Evolutionary conservation across 805 yeast species (phyloP).

Genomic region (Kodamaea laetipori): DNA sequence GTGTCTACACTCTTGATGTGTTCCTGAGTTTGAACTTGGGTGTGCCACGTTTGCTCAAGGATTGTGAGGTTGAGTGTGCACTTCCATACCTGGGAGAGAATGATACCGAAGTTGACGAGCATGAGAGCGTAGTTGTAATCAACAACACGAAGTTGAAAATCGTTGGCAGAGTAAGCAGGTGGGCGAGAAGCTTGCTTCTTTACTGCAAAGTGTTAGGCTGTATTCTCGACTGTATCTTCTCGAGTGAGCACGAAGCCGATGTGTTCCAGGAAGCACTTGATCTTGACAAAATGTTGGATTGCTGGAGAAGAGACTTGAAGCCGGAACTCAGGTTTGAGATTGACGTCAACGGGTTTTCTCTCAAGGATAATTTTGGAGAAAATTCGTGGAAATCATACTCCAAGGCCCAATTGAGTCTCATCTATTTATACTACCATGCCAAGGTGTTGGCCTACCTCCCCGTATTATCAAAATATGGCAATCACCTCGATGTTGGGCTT

Average conservation of each 20-base stretch:
- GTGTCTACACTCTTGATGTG: slow-evolving; percentile 72
- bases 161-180: slow-evolving; percentile 68
- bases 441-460: slow-evolving; percentile 45
- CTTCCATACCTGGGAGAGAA: slow-evolving; percentile 62
- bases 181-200: slow-evolving; percentile 65
- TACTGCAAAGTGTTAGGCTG: slow-evolving; percentile 73
- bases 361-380: slow-evolving; percentile 30
- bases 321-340: slow-evolving; percentile 59
- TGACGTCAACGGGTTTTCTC: slow-evolving; percentile 56
- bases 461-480: slow-evolving; percentile 42
- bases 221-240: slow-evolving; percentile 69
- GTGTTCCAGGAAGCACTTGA: slow-evolving; percentile 29
- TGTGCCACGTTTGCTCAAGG: slow-evolving; percentile 77
- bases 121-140: slow-evolving; percentile 58
- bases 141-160: slow-evolving; percentile 60
- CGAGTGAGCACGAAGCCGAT: slow-evolving; percentile 39
- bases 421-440: slow-evolving; percentile 47
- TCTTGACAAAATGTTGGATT: slow-evolving; percentile 68
- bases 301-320: slow-evolving; percentile 78
- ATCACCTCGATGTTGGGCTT: slow-evolving; percentile 44
- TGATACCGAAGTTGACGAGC: slow-evolving; percentile 40
- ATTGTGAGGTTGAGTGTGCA: slow-evolving; percentile 83
- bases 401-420: slow-evolving; percentile 54
- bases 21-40: slow-evolving; percentile 78
- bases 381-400: slow-evolving; percentile 31